A percentile compares a stretch with the other conserved stretches of the same genome.
phyloP scores from a whole-genome alignment of 495 filamentous ascomycete genomes.

The Penicillium roqueforti region DNA sequence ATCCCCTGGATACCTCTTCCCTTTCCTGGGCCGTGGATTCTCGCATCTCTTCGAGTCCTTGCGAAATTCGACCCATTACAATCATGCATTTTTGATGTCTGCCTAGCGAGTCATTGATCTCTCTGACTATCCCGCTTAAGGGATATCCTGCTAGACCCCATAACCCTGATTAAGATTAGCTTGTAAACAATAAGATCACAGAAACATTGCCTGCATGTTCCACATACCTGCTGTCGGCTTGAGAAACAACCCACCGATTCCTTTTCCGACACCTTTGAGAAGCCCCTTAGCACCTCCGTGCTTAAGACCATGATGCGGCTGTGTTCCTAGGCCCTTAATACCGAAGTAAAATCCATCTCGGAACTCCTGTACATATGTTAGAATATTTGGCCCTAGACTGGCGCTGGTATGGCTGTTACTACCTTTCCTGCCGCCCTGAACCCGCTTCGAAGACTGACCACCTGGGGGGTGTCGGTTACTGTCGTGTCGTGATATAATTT shows the following conservation, averaged over 20 bases:
- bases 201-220: not conserved
- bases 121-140: slow-evolving; percentile 70
- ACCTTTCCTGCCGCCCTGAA: not conserved
- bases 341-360: slow-evolving; percentile 65
- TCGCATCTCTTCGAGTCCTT: slow-evolving; percentile 61
- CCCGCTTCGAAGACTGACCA: too few species aligned
- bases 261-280: slow-evolving; percentile 71
- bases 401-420: not conserved
- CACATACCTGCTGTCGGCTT: slow-evolving; percentile 63
- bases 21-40: slow-evolving; percentile 3
- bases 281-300: slow-evolving; percentile 67
- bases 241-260: slow-evolving; percentile 63
- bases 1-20: not conserved
- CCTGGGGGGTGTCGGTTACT: too few species aligned
- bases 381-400: slow-evolving; percentile 1
- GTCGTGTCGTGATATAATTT: too few species aligned
- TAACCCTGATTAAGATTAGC: slow-evolving; percentile 29
- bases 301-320: slow-evolving; percentile 61
- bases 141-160: slow-evolving; percentile 70
- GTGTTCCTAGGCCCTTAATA: slow-evolving; percentile 66
- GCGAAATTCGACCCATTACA: slow-evolving; percentile 51
- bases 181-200: slow-evolving; percentile 15
- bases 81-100: slow-evolving; percentile 1
- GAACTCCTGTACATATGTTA: slow-evolving; percentile 48
- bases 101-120: slow-evolving; percentile 57